Percentiles rank a stretch among this genome's conserved stretches.
Evolutionary conservation across 176 grass and related monocot species (phyloP).

Genomic region (Dactylis glomerata): DNA sequence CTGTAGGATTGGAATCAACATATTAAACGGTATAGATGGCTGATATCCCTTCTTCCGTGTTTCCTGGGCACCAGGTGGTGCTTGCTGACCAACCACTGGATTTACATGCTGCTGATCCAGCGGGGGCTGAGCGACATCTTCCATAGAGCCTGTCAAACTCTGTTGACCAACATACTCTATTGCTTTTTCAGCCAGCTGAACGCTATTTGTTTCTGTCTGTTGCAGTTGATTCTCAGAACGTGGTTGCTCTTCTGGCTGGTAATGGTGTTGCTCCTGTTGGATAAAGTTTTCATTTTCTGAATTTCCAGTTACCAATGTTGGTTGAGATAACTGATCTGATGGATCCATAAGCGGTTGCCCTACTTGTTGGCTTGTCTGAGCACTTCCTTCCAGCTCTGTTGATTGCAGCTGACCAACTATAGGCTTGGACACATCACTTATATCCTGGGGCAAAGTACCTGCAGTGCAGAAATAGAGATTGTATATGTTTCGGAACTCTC

Average conservation of each 20-base stretch:
- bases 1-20: slow-evolving; percentile 92
- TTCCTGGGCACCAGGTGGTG: slow-evolving; percentile 46
- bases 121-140: slow-evolving; percentile 34
- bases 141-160: slow-evolving; percentile 27
- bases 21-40: slow-evolving; percentile 89
- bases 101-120: slow-evolving; percentile 29
- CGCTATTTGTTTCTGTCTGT: slow-evolving; percentile 40
- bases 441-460: slow-evolving; percentile 28
- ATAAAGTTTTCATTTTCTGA: slow-evolving; percentile 29
- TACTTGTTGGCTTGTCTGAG: slow-evolving; percentile 23
- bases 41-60: slow-evolving; percentile 49
- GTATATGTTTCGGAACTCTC: slow-evolving; percentile 14
- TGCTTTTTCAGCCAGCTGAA: slow-evolving; percentile 46
- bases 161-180: slow-evolving; percentile 30
- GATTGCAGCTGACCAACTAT: slow-evolving; percentile 24
- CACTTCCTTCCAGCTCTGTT: slow-evolving; percentile 28
- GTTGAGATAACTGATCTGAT: slow-evolving; percentile 23
- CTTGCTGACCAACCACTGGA: slow-evolving; percentile 46
- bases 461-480: neutral
- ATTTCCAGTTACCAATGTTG: slow-evolving; percentile 32
- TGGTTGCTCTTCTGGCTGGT: slow-evolving; percentile 5
- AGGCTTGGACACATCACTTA: slow-evolving; percentile 38
- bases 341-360: slow-evolving; percentile 28
- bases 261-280: slow-evolving; percentile 6
- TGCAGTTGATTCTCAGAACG: slow-evolving; percentile 30